Conservation (phyloP, 768 basidiomycete species). For the Leccinum incarnatum region DNA sequence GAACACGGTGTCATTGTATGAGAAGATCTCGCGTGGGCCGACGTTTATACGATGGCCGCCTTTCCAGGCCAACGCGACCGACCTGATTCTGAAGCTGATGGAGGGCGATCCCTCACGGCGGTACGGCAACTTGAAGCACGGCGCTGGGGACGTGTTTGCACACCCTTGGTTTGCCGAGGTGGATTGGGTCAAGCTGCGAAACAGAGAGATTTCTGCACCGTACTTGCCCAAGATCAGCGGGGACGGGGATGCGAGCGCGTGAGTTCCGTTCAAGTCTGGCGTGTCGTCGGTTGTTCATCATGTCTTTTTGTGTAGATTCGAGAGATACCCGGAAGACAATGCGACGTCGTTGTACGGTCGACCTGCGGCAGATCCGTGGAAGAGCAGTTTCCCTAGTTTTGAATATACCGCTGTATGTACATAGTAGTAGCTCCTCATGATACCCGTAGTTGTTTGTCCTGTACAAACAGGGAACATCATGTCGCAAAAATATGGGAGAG, state of each 20-base stretch:
- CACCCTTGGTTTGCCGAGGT: constrained; percentile 96
- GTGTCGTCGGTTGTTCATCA: background rate
- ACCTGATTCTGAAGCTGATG: constrained; percentile 88
- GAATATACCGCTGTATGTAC: constrained; percentile 51
- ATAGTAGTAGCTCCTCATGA: constrained; percentile 26
- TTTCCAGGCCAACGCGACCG: constrained; percentile 73
- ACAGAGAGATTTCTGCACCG: constrained; percentile 89
- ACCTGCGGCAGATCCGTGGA: constrained; percentile 57
- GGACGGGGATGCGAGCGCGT: constrained; percentile 96
- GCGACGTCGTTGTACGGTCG: constrained; percentile 58
- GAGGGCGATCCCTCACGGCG: constrained; percentile 85
- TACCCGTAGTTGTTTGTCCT: constrained; percentile 26
- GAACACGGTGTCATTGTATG: constrained; percentile 86
- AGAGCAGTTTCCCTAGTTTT: constrained; percentile 72
- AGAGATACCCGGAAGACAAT: constrained; percentile 76
- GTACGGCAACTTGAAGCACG: constrained; percentile 85
- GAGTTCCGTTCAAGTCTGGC: constrained; percentile 31
- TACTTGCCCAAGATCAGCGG: constrained; percentile 90
- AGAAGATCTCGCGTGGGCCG: constrained; percentile 82
- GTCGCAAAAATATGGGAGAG: constrained; percentile 34
- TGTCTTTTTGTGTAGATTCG: constrained; percentile 49
- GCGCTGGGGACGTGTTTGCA: constrained; percentile 86
- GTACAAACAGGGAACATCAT: constrained; percentile 36
- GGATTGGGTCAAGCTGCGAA: constrained; percentile 78
- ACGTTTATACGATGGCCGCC: constrained; percentile 75